A percentile compares a stretch with the other conserved stretches of the same genome.
Conservation (phyloP, 2,329 filamentous ascomycete genomes). For the Cladosporium halotolerans region DNA sequence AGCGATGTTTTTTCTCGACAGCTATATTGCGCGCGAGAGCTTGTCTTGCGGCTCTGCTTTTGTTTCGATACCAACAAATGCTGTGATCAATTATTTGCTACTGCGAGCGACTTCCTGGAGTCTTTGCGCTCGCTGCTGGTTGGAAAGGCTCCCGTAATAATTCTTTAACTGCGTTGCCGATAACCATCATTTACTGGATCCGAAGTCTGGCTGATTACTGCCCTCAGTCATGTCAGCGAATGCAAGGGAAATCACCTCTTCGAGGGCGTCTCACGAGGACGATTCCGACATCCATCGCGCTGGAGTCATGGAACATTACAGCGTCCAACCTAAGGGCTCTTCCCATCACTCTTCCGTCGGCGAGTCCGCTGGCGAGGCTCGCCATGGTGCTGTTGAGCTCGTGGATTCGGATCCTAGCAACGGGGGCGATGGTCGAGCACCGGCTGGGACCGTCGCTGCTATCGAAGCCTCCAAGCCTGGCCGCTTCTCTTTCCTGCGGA, state of each 20-base stretch:
- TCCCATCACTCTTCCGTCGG: conserved; percentile 16
- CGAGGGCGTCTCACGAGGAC: conserved; percentile 2
- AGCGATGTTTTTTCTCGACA: conserved; percentile 10
- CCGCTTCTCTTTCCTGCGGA: conserved; percentile 66
- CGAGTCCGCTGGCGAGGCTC: conserved; percentile 14
- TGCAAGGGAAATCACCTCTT: not conserved
- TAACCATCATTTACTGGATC: too few relatives aligned
- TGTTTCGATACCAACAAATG: not conserved
- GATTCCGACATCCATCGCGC: conserved; percentile 15
- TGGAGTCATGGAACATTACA: conserved; percentile 23
- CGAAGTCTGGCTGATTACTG: not conserved
- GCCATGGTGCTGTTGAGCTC: conserved; percentile 34
- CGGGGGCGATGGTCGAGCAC: conserved; percentile 20
- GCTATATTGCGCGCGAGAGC: not conserved
- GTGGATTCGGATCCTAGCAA: conserved; percentile 18
- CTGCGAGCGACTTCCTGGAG: conserved; percentile 50
- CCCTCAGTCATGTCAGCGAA: conserved; percentile 13
- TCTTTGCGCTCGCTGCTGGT: conserved; percentile 48
- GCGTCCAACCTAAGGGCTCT: conserved; percentile 27
- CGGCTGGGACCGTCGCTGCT: conserved; percentile 35
- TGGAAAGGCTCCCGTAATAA: conserved; percentile 41
- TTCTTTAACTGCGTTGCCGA: too few relatives aligned
- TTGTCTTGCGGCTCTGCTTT: not conserved
- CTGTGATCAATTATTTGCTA: conserved; percentile 9
- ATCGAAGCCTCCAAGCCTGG: conserved; percentile 39